Base-by-base conservation (phyloP, 768 basidiomycete genomes). In the Naganishia friedmannii region DNA sequence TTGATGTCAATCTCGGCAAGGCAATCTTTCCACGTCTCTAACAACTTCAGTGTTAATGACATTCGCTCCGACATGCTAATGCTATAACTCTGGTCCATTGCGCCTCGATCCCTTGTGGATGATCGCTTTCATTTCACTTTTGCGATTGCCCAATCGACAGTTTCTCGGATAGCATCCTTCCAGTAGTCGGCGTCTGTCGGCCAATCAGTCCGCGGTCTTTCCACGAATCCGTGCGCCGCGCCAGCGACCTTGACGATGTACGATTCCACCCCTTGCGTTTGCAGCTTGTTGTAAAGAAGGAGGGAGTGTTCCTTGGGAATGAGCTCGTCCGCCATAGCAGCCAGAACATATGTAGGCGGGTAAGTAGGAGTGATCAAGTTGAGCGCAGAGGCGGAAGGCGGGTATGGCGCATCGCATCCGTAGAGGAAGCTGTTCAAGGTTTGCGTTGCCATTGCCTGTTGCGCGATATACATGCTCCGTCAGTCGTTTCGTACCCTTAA, bases 271-370 rank as follows among this genome's bases (percentile, higher is more conserved):
- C 63, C 71, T 2, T 34, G 51, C 34, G 65, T 34, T 48, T 57
- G 26, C n/a, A 68, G 60, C 51, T 55, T 56, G 28, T 69, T 29
- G n/a, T 46, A 29, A n/a, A 72, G 23, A 2, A 42, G 17, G n/a
- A 53, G 15, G 17, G 67, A 63, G 12, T 72, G 71, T 29, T 60
- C 48, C 7, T 31, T 26, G 0, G 67, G 67, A 23, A 72, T 68
- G 21, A 72, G 57, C 0, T 66, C 37, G 42, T 72, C 71, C 34
- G 48, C 68, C 31, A 65, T 26, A 17, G 67, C 71, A 31, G 34
- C 34, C 34, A 53, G 37, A 19, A 72, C n/a, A 31, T 29, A 63
- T 3, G 58, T 69, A n/a, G 71, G 71, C 9, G 71, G 71, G 53
- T 31, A 72, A n/a, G 32, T 48, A 5, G 42, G 34, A 26, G 45